Base-by-base conservation (phyloP, 192 early-diverging fungal genomes). In the Dissophora globulifera region DNA sequence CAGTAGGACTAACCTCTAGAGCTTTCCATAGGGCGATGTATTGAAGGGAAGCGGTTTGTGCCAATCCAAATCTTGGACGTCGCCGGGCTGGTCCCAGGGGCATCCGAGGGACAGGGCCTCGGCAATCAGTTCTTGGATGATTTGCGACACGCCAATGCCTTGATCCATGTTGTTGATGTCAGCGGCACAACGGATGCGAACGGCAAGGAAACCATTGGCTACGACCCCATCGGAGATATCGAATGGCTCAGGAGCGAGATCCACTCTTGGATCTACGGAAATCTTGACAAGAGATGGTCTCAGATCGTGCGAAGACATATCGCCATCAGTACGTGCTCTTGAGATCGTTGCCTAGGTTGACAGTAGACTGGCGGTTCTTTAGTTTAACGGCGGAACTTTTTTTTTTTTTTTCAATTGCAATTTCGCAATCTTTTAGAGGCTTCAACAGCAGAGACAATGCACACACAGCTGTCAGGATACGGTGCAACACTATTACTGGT, bases 161-260 rank as follows among this genome's bases (percentile, higher is more conserved):
- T 95, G 46, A 89, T 95, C 66, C 93, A 95, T 61, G 92, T 95
- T 20, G 93, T 95, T 1, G 93, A 95, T 55, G 92, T 89, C 12
- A 92, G 90, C 19, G 93, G 93, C 5, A 94, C 90, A 4, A 95
- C 93, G 0, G 93, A 95, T 61, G 89, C 83, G 4, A 78, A 76
- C 46, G 93, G 93, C 3, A 90, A 92, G 50, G 92, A 86, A 40
- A 92, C 93, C 4, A 76, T 83, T 12, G 92, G 92, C 12, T 94
- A 95, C 55, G 93, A 95, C 43, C 93, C 93, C 5, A 82, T 93
- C 9, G 87, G 91, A 65, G 93, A 95, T 68, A 91, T 95, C 35
- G 91, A 89, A 65, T 95, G 93, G 93, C 84, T 95, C 22, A 78
- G 84, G 26, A 35, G 66, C 1, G 93, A 94, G 76, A 88, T 94